Conservation (phyloP, 2,329 filamentous ascomycete species). For the Calonectria pauciramosa region DNA sequence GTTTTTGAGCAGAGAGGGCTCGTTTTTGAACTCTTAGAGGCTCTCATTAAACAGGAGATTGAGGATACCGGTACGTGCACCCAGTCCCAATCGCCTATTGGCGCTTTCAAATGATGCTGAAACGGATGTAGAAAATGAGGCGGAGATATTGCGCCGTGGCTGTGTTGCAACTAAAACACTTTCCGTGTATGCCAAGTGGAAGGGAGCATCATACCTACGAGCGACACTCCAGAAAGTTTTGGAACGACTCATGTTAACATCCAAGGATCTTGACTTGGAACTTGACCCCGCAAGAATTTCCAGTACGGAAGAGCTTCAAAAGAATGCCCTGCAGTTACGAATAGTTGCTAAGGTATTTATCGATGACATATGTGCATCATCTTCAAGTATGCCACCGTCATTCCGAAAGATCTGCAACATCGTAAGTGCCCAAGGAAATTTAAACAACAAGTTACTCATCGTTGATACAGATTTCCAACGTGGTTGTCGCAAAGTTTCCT, state of each 20-base stretch:
- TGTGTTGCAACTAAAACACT: constrained; percentile 82
- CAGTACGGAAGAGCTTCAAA: constrained; percentile 73
- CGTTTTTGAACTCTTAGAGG: constrained; percentile 74
- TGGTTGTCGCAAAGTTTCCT: constrained; percentile 74
- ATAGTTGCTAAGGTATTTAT: constrained; percentile 80
- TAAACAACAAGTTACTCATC: neutral
- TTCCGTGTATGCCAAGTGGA: constrained; percentile 80
- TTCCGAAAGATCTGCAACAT: constrained; percentile 79
- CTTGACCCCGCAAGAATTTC: constrained; percentile 74
- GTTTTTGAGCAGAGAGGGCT: constrained; percentile 78
- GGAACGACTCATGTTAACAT: constrained; percentile 75
- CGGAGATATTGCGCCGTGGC: constrained; percentile 76
- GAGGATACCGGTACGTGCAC: constrained; percentile 69
- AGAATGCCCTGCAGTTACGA: constrained; percentile 75
- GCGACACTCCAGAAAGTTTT: constrained; percentile 76
- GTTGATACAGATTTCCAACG: constrained; percentile 66
- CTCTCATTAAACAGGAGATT: constrained; percentile 77
- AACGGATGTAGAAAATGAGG: constrained; percentile 68
- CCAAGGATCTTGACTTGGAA: constrained; percentile 77
- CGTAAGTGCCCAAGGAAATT: constrained; percentile 55
- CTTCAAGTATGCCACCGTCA: constrained; percentile 70
- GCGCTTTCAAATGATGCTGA: constrained; percentile 31
- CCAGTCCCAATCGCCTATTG: neutral
- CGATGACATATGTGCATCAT: constrained; percentile 76
- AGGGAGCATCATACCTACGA: constrained; percentile 74